Percentiles rank a stretch among this genome's conserved stretches.
Conservation (phyloP, 2,329 filamentous ascomycete genomes). For the Colletotrichum navitas region DNA sequence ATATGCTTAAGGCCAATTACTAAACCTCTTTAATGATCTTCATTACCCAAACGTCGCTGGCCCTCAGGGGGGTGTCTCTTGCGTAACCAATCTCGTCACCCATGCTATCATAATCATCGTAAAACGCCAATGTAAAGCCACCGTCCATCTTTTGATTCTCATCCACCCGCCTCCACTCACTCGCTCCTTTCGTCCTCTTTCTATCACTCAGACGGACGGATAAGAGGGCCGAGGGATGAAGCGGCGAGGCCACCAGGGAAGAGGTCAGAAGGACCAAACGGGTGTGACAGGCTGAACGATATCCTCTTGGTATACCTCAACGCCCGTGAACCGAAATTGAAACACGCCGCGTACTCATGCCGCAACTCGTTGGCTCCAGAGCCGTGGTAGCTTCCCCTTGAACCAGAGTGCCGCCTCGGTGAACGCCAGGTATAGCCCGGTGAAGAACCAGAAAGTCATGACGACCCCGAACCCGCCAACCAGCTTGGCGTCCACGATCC, state of each 20-base stretch:
- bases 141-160: not conserved
- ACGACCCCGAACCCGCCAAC: slow-evolving; percentile 61
- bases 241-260: no score
- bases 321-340: slow-evolving; percentile 10
- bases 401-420: slow-evolving; percentile 59
- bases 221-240: not conserved
- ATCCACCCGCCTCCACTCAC: not conserved
- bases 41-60: not conserved
- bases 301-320: not conserved
- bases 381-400: slow-evolving; percentile 33
- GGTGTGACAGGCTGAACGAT: not conserved
- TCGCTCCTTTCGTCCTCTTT: not conserved
- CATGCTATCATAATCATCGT: slow-evolving; percentile 4
- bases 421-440: slow-evolving; percentile 63
- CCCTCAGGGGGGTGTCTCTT: not conserved
- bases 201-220: not conserved
- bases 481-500: slow-evolving; percentile 59
- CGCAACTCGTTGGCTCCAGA: slow-evolving; percentile 3
- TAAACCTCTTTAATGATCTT: not conserved
- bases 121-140: slow-evolving; percentile 25
- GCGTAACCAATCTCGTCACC: slow-evolving; percentile 1
- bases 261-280: not conserved
- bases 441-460: slow-evolving; percentile 61
- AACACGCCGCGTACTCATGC: not conserved
- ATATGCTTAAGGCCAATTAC: no score